Percentiles rank a stretch among this genome's conserved stretches.
Conservation (phyloP, 139 green algal species). For the Volvox africanus region DNA sequence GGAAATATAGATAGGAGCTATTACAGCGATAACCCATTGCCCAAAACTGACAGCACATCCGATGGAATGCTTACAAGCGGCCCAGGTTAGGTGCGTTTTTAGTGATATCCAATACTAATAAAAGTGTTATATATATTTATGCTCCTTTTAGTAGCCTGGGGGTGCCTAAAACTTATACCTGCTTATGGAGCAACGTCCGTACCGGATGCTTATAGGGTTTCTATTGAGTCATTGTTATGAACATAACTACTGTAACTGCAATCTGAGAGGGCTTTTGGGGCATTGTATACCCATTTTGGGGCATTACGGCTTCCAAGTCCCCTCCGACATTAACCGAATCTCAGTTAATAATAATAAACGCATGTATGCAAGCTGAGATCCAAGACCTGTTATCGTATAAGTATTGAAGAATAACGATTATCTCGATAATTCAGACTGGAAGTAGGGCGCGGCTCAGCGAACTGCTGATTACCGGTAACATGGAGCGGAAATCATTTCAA, state of each 20-base stretch:
- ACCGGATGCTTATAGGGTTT: background rate
- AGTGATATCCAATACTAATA: no score
- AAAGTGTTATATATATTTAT: background rate
- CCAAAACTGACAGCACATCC: no score
- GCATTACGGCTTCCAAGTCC: slow-evolving; percentile 18
- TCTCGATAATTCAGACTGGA: background rate
- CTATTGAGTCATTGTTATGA: background rate
- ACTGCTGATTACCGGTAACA: background rate
- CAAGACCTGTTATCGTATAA: background rate
- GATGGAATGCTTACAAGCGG: no score
- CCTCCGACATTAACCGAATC: background rate
- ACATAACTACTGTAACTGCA: background rate
- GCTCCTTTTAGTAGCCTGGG: background rate
- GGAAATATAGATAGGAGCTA: no score
- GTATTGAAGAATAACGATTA: background rate
- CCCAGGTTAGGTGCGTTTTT: no score
- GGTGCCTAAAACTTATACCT: no score
- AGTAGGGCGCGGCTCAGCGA: background rate
- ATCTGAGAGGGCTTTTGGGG: background rate
- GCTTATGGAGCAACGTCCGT: background rate
- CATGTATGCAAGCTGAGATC: background rate
- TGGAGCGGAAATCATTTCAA: background rate
- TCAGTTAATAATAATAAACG: background rate
- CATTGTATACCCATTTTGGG: background rate
- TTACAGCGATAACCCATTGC: no score